phyloP scores from a whole-genome alignment of 768 basidiomycete species.

The Lentinus brumalis region DNA sequence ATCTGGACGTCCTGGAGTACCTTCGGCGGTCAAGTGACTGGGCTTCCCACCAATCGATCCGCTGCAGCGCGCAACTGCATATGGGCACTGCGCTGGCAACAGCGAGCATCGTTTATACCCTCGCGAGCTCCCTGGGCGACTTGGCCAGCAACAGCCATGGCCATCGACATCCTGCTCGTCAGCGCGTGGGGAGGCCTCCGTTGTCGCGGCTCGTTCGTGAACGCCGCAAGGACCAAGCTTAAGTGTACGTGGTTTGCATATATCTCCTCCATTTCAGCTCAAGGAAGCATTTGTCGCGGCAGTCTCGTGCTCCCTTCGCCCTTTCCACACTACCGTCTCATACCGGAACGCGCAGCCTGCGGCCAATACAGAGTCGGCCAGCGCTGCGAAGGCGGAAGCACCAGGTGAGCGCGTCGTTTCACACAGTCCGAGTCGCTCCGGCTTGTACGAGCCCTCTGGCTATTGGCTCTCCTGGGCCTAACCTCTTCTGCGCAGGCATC shows the following conservation, averaged over 20 bases:
- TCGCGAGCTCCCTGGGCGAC: neutral
- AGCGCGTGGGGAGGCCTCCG: constrained; percentile 12
- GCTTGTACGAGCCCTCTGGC: neutral
- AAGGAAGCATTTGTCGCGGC: neutral
- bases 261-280: neutral
- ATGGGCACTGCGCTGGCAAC: constrained; percentile 4
- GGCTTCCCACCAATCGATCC: constrained; percentile 19
- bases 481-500: constrained; percentile 35
- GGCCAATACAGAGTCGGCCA: constrained; percentile 6
- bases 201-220: constrained; percentile 5
- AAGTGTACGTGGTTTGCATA: constrained; percentile 6
- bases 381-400: constrained; percentile 1
- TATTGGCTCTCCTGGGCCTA: constrained; percentile 6
- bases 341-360: constrained; percentile 9
- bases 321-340: constrained; percentile 13
- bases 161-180: constrained; percentile 19
- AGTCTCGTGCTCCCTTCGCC: constrained; percentile 20
- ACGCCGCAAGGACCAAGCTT: constrained; percentile 8
- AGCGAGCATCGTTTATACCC: neutral
- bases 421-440: neutral
- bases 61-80: constrained; percentile 12
- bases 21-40: constrained; percentile 17
- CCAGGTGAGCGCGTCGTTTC: constrained; percentile 11
- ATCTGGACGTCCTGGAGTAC: constrained; percentile 1
- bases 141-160: constrained; percentile 15